Percentiles rank a stretch among this genome's conserved stretches.
Evolutionary conservation across 768 basidiomycete species (phyloP).

Genomic region (Psilocybe sp.): DNA sequence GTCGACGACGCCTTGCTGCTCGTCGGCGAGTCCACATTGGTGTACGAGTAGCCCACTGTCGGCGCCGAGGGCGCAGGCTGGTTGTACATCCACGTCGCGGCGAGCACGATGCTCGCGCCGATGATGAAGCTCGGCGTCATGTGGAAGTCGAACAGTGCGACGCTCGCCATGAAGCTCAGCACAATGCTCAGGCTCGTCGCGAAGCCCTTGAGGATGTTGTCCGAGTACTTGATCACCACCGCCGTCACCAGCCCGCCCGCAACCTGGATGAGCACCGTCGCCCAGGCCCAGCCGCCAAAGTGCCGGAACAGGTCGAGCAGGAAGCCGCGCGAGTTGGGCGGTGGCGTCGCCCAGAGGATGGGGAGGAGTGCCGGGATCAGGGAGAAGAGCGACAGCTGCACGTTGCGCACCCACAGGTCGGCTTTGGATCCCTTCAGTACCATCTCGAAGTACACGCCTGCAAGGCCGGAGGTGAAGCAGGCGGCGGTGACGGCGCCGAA

Average conservation of each 20-base stretch:
- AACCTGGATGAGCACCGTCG: conserved; percentile 84
- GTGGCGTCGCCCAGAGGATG: conserved; percentile 52
- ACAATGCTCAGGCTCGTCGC: conserved; percentile 94
- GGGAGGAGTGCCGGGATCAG: conserved; percentile 85
- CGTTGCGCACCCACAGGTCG: conserved; percentile 95
- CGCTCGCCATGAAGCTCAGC: conserved; percentile 79
- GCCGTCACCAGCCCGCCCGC: conserved; percentile 92
- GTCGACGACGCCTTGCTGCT: too few species aligned
- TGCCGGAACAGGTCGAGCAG: conserved; percentile 66
- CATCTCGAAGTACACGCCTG: conserved; percentile 98
- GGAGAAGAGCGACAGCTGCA: conserved; percentile 93
- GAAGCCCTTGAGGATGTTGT: conserved; percentile 92
- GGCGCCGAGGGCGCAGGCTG: too few species aligned
- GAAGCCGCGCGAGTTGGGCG: conserved; percentile 30
- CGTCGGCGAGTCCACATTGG: too few species aligned
- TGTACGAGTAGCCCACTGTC: too few species aligned
- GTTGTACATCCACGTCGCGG: too few species aligned
- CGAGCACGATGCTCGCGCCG: too few species aligned
- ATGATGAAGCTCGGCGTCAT: too few species aligned
- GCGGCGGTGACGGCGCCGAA: conserved; percentile 88
- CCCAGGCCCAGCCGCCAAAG: conserved; percentile 91
- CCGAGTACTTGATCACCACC: conserved; percentile 91
- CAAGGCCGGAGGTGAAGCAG: conserved; percentile 93
- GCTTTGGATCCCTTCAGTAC: conserved; percentile 86
- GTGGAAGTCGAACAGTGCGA: background rate